These are phyloP conservation scores for Paramyrothecium roridum DNA, from an alignment of 2,329 filamentous ascomycete species.

Conservation along the genomic window DNA sequence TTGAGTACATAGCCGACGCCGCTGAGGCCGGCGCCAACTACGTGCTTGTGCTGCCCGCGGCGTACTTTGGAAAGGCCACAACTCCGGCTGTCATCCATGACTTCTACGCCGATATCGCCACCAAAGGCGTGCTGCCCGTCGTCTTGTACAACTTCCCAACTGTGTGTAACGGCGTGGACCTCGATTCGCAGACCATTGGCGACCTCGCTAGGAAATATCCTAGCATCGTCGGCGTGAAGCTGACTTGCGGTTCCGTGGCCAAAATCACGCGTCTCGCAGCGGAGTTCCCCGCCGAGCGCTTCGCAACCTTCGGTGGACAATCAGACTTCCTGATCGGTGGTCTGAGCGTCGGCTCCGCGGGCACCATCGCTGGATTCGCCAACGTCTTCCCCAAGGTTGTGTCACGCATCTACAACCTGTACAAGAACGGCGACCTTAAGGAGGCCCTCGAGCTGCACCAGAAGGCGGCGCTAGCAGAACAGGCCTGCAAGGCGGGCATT, in stretches of 20 bases:
- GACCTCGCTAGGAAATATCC: conserved; percentile 22
- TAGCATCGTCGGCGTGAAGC: conserved; percentile 68
- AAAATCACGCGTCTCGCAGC: conserved; percentile 63
- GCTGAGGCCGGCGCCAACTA: conserved; percentile 59
- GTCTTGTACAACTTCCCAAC: conserved; percentile 68
- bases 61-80: conserved; percentile 63
- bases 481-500: conserved; percentile 63
- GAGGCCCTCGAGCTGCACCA: conserved; percentile 61
- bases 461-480: conserved; percentile 62
- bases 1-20: conserved; percentile 58
- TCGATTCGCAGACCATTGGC: conserved; percentile 60
- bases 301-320: conserved; percentile 70
- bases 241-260: conserved; percentile 70
- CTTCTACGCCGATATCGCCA: conserved; percentile 58
- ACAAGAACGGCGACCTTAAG: conserved; percentile 49
- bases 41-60: conserved; percentile 57
- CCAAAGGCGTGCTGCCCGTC: conserved; percentile 50
- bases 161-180: conserved; percentile 65
- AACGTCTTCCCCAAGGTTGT: conserved; percentile 60
- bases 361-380: conserved; percentile 60
- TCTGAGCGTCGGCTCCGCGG: conserved; percentile 54
- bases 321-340: conserved; percentile 67
- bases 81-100: conserved; percentile 52
- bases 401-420: conserved; percentile 59
- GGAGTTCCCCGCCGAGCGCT: conserved; percentile 48